phyloP scores from a whole-genome alignment of 352 stramenopile genomes.

The Globisporangium megalacanthum region DNA sequence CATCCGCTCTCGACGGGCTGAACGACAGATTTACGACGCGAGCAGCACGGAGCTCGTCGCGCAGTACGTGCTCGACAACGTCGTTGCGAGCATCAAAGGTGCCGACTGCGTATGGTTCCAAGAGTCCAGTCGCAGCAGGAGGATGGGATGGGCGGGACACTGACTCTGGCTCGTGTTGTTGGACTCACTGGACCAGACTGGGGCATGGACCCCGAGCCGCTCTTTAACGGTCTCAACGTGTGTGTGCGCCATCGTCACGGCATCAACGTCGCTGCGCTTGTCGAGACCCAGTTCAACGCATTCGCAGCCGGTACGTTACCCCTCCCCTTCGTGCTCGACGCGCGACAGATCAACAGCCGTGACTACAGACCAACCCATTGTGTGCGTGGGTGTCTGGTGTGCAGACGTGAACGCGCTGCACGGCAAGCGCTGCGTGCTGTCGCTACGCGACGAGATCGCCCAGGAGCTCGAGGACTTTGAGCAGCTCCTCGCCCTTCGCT shows the following conservation, averaged over 20 bases:
- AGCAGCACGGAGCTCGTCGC: conserved; percentile 38
- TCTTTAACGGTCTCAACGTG: conserved; percentile 66
- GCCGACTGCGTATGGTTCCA: neutral
- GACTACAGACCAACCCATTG: neutral
- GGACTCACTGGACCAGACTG: conserved; percentile 29
- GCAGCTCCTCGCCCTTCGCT: conserved; percentile 45
- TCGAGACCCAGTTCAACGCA: conserved; percentile 48
- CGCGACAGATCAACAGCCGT: too few species aligned
- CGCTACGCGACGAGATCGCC: conserved; percentile 56
- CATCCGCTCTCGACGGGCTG: conserved; percentile 20
- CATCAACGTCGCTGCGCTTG: conserved; percentile 24
- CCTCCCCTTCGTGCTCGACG: neutral
- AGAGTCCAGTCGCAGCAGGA: too few species aligned
- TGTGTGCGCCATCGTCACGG: conserved; percentile 47
- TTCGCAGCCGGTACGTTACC: conserved; percentile 29
- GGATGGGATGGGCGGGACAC: neutral
- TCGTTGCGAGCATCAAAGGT: conserved; percentile 61
- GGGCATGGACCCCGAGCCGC: conserved; percentile 52
- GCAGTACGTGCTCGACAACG: conserved; percentile 43
- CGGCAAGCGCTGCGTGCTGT: conserved; percentile 38
- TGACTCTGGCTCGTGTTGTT: neutral
- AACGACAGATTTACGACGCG: conserved; percentile 19
- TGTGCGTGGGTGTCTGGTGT: neutral
- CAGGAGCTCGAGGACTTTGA: conserved; percentile 73
- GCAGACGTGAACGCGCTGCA: conserved; percentile 51